Evolutionary conservation across 78 protist genomes (phyloP), one percentile per base, ranked within the genome.

Genomic region (Cyanophora paradoxa): DNA sequence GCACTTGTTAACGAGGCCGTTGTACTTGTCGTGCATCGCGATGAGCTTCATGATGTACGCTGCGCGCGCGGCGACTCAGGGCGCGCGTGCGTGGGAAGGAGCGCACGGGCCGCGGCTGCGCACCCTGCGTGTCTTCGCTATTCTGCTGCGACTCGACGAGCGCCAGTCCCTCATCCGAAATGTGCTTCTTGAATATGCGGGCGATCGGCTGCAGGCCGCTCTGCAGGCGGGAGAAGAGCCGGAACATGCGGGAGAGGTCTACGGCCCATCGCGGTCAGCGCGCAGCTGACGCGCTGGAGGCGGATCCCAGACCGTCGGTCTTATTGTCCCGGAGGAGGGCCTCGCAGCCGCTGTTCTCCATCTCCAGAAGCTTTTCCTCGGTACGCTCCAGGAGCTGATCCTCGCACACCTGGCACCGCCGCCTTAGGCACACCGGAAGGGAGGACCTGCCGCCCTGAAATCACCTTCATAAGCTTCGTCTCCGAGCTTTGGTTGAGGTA

Each of bases 131-230:
- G 2, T 20, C 52, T 13, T 1, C 52, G 52, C 52, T n/a, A 7
- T 20, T 20, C 52, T 44, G n/a, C 46, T 62, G 68, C 68, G 3
- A 11, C 28, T 36, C 19, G 28, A 62, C 68, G 30, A 62, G 68
- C 68, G 68, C 28, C 16, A 62, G 10, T 5, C 71, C 71, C 37
- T 26, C 37, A n/a, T 71, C 50, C 36, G 54, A 31, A 28, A 71
- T 57, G 65, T 71, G 54, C 65, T 57, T 41, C 24, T 56, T 33
- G 30, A 71, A 34, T 33, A 57, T 41, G 36, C n/a, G 16, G 22
- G 19, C 54, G 58, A 71, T 39, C n/a, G 48, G 76, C 50, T 26
- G 58, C 67, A 71, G 76, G 24, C 76, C 76, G 14, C 28, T 52
- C 11, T 42, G 39, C 24, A 71, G 5, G 42, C 64, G 41, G 34